These are phyloP conservation scores for Pleurotus tuoliensis DNA, from an alignment of 768 basidiomycete species.

Conservation along the genomic window DNA sequence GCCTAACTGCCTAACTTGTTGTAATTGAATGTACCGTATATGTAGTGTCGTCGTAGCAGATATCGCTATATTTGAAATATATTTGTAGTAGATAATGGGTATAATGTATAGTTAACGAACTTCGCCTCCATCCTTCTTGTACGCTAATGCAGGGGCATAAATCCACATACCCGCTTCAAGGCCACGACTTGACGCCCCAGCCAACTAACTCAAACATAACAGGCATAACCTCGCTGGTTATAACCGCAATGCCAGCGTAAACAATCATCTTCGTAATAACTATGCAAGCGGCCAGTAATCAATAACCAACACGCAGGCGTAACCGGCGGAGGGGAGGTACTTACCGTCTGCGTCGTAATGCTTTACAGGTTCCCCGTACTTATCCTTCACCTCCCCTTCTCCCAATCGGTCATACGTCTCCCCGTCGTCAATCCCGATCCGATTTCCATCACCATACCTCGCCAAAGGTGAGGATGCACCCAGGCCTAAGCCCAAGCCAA, in stretches of 20 bases:
- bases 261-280: conserved; percentile 90
- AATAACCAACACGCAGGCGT: not conserved
- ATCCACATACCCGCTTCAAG: not conserved
- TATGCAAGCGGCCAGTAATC: conserved; percentile 21
- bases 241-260: conserved; percentile 79
- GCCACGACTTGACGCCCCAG: conserved; percentile 54
- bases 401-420: conserved; percentile 18
- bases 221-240: conserved; percentile 62
- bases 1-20: too few species aligned
- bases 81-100: too few species aligned
- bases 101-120: too few species aligned
- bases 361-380: conserved; percentile 39
- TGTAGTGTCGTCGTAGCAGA: too few species aligned
- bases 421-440: conserved; percentile 13
- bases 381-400: conserved; percentile 28
- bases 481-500: conserved; percentile 14
- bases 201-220: conserved; percentile 64
- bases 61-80: too few species aligned
- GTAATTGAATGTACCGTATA: too few species aligned
- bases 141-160: too few species aligned
- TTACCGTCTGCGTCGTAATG: conserved; percentile 87
- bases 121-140: too few species aligned
- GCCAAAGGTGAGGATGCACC: conserved; percentile 11
- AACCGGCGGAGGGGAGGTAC: conserved; percentile 18
- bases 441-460: conserved; percentile 2